Base-by-base conservation (phyloP, 805 yeast species). In the Teunomyces funiuensis region DNA sequence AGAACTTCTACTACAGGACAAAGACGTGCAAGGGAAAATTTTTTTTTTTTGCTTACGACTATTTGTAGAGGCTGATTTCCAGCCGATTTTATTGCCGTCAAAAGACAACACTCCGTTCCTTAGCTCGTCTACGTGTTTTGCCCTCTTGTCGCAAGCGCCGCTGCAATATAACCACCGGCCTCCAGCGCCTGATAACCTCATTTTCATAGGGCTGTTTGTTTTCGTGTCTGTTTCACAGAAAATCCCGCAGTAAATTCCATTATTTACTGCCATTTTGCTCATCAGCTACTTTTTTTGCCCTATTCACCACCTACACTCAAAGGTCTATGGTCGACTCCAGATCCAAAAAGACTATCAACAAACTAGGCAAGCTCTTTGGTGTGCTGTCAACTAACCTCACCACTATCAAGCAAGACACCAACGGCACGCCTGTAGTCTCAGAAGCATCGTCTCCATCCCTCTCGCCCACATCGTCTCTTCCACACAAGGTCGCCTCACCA, bases 321-420 rank as follows among this genome's bases (percentile, higher is more conserved):
- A n/a, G n/a, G n/a, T n/a, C n/a, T n/a, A 55, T 55, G 59, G 47
- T 54, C 19, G 61, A 57, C 38, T 40, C 44, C 36, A 54, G 55
- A 40, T 49, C 53, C 33, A 56, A 54, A 37, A 52, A 49, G 42
- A 54, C 58, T 25, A 49, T 55, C 42, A 42, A 53, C 37, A 51
- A 55, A 41, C 45, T 57, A 22, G 61, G 61, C 16, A 52, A 57
- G 42, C 51, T 58, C 25, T 57, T 58, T 39, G 61, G 61, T 15
- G 55, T 53, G 15, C 55, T 54, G 49, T 46, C 51, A 20, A 43
- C 58, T 6, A 22, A 22, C 9, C 25, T 22, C 9, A 22, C 25
- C 25, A 22, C 25, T 11, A 22, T 22, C 7, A 22, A 22, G 25
- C 25, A 31, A 18, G 33, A 22, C 37, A 8, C 16, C 28, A 29